A percentile compares a stretch with the other conserved stretches of the same genome.
phyloP scores from a whole-genome alignment of 495 filamentous ascomycete species.

The Talaromyces liani region DNA sequence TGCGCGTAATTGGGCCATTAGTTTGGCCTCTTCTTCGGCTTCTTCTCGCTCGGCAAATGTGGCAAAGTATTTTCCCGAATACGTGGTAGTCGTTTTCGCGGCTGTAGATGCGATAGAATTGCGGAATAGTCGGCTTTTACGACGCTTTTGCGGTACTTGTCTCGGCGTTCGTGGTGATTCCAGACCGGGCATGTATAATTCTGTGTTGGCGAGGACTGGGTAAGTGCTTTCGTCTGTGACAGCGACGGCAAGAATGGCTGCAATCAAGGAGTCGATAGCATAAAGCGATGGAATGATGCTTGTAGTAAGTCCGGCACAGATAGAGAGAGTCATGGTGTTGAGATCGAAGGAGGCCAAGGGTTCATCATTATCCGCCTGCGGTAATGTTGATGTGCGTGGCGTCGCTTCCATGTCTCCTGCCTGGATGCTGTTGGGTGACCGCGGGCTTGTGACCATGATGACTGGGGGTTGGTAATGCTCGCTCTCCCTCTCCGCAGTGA shows the following conservation, averaged over 20 bases:
- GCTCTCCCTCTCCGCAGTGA: constrained; percentile 17
- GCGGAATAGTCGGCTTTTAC: neutral
- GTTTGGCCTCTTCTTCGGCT: constrained; percentile 22
- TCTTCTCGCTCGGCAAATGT: constrained; percentile 39
- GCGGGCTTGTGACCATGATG: constrained; percentile 34
- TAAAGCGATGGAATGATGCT: constrained; percentile 53
- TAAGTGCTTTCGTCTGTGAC: constrained; percentile 47
- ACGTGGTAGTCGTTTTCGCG: constrained; percentile 7
- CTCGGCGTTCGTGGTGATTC: neutral
- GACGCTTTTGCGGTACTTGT: neutral
- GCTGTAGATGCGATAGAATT: constrained; percentile 2
- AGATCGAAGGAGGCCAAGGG: constrained; percentile 45
- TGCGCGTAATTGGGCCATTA: constrained; percentile 23
- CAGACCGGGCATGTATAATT: constrained; percentile 14
- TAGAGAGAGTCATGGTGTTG: constrained; percentile 35
- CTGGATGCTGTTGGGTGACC: constrained; percentile 26
- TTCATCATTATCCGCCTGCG: constrained; percentile 33
- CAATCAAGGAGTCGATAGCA: constrained; percentile 65
- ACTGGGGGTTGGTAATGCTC: constrained; percentile 27
- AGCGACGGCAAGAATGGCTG: constrained; percentile 63
- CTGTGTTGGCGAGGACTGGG: constrained; percentile 28
- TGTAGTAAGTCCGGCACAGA: constrained; percentile 35
- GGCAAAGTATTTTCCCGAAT: constrained; percentile 25
- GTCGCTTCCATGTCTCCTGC: constrained; percentile 34
- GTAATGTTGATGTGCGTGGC: constrained; percentile 35